Percentiles rank a stretch among this genome's conserved stretches.
Conservation (phyloP, 805 yeast species). For the Metschnikowia proteae region DNA sequence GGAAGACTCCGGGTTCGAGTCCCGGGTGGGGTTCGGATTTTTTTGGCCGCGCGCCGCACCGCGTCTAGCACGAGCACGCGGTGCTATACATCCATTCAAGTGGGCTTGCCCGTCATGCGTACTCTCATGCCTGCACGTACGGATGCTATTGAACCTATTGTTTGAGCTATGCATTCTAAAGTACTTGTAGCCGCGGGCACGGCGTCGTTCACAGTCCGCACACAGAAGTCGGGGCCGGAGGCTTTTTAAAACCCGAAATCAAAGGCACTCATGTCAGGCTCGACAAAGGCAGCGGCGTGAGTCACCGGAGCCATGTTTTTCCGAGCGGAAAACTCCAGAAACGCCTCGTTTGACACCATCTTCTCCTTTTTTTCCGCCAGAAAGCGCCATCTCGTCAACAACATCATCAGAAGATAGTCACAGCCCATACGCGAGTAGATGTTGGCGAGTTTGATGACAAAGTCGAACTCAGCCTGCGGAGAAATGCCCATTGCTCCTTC, state of each 20-base stretch:
- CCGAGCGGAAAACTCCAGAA: slow-evolving; percentile 16
- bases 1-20: slow-evolving; percentile 39
- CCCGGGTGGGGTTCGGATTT: slow-evolving; percentile 32
- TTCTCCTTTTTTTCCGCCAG: slow-evolving; percentile 9
- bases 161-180: too few relatives aligned
- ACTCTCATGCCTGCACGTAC: too few relatives aligned
- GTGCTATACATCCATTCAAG: not conserved
- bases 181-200: too few relatives aligned
- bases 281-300: slow-evolving; percentile 55
- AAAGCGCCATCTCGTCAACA: slow-evolving; percentile 70
- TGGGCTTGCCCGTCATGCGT: too few relatives aligned
- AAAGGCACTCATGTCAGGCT: slow-evolving; percentile 76
- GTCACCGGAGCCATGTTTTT: slow-evolving; percentile 5
- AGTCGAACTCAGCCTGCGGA: slow-evolving; percentile 51
- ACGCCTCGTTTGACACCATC: slow-evolving; percentile 6
- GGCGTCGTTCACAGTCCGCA: too few relatives aligned
- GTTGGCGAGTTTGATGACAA: slow-evolving; percentile 57
- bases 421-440: slow-evolving; percentile 90
- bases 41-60: not conserved
- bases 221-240: too few relatives aligned
- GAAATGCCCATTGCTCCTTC: slow-evolving; percentile 46
- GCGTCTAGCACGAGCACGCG: not conserved
- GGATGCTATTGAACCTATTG: too few relatives aligned
- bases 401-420: slow-evolving; percentile 63
- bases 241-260: slow-evolving; percentile 37